Conservation (phyloP, 768 basidiomycete species). For the Serendipita sp. region DNA sequence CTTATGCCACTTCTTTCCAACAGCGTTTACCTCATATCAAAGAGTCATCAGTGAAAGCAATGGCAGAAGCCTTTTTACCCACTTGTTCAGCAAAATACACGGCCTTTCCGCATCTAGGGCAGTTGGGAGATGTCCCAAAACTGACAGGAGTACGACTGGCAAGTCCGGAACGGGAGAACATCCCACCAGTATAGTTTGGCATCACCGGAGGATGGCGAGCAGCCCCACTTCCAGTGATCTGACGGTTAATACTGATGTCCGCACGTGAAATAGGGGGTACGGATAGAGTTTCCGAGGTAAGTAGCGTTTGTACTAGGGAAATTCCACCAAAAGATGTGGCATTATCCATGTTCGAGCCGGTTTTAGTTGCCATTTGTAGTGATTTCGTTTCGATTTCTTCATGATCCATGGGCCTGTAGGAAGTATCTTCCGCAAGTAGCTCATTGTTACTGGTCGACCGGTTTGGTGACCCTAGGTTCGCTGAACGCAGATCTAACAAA, state of each 20-base stretch:
- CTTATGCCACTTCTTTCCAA: conserved; percentile 10
- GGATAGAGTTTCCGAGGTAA: neutral
- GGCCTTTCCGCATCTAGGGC: conserved; percentile 52
- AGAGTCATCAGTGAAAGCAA: neutral
- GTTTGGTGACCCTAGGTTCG: conserved; percentile 11
- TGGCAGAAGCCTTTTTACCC: neutral
- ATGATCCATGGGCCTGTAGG: neutral
- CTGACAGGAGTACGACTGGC: neutral
- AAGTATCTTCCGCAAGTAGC: neutral
- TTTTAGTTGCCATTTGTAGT: neutral
- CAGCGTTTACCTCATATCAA: conserved; percentile 2
- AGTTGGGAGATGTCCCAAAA: conserved; percentile 27
- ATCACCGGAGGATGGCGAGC: neutral
- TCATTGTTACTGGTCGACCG: neutral
- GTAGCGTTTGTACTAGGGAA: too few species aligned
- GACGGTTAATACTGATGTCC: neutral
- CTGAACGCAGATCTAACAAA: conserved; percentile 13
- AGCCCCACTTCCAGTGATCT: neutral
- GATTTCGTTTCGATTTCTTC: neutral
- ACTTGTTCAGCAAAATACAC: conserved; percentile 84
- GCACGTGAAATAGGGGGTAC: neutral
- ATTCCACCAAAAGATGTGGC: too few species aligned
- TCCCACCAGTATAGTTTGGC: conserved; percentile 21
- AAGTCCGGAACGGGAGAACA: neutral
- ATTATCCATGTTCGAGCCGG: neutral